Percentiles rank a stretch among this genome's conserved stretches.
phyloP scores from a whole-genome alignment of 2,329 filamentous ascomycete genomes.

The Fusarium continuum region DNA sequence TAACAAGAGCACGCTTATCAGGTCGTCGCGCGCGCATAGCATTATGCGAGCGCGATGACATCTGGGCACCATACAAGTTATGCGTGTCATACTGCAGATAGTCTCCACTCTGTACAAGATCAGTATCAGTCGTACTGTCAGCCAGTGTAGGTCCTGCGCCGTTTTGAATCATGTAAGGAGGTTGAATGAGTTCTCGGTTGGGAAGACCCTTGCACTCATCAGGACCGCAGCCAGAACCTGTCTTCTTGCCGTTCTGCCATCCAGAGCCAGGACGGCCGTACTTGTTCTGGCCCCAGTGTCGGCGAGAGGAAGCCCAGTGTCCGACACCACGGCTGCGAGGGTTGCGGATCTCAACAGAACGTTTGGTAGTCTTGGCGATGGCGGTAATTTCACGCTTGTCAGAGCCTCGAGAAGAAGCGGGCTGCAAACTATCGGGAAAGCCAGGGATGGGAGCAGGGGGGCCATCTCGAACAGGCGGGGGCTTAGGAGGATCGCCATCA shows the following conservation, averaged over 20 bases:
- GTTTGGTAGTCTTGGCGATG: background rate
- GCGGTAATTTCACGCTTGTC: background rate
- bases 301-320: conserved; percentile 19
- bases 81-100: conserved; percentile 67
- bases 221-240: conserved; percentile 34
- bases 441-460: conserved; percentile 38
- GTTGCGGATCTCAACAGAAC: background rate
- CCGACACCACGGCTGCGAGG: conserved; percentile 12
- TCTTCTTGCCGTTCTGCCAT: conserved; percentile 36
- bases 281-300: conserved; percentile 25
- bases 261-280: conserved; percentile 1
- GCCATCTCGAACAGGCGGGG: conserved; percentile 65
- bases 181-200: conserved; percentile 34
- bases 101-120: conserved; percentile 33
- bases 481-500: conserved; percentile 63
- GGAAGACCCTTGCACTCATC: conserved; percentile 41
- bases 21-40: conserved; percentile 75
- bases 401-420: conserved; percentile 10
- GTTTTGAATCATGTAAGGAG: conserved; percentile 42
- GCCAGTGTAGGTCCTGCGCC: conserved; percentile 37
- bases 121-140: conserved; percentile 38
- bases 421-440: conserved; percentile 39
- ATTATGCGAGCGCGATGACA: conserved; percentile 70
- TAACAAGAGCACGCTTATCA: conserved; percentile 71
- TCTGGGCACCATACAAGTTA: conserved; percentile 81